A percentile compares a stretch with the other conserved stretches of the same genome.
phyloP scores from a whole-genome alignment of 1,284 basidiomycete species.

The Ceratorhiza oryzae-sativae region DNA sequence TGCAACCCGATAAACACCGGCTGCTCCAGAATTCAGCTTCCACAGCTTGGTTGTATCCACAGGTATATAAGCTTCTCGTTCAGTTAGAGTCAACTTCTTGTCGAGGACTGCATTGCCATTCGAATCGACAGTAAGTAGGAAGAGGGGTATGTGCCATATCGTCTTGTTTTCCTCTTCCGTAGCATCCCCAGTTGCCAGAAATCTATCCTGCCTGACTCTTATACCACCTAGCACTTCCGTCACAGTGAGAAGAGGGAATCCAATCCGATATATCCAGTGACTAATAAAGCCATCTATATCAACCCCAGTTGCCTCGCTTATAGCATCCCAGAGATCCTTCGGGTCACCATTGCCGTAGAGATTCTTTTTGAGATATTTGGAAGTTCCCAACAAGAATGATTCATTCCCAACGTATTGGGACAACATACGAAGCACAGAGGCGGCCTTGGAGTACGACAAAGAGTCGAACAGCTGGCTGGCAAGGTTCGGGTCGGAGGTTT shows the following conservation, averaged over 20 bases:
- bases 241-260: constrained; percentile 60
- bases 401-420: constrained; percentile 59
- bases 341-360: constrained; percentile 59
- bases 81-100: constrained; percentile 68
- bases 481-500: constrained; percentile 56
- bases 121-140: constrained; percentile 68
- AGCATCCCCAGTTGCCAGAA: constrained; percentile 83
- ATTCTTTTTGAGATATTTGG: constrained; percentile 62
- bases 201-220: constrained; percentile 84
- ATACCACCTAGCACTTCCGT: constrained; percentile 55
- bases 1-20: constrained; percentile 84
- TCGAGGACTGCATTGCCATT: constrained; percentile 68
- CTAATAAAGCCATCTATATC: constrained; percentile 61
- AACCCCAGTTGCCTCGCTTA: constrained; percentile 58
- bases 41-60: constrained; percentile 74
- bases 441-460: constrained; percentile 56
- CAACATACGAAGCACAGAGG: constrained; percentile 61
- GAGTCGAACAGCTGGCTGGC: constrained; percentile 57
- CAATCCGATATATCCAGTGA: constrained; percentile 60
- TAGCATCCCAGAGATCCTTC: constrained; percentile 61
- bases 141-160: constrained; percentile 86
- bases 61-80: constrained; percentile 71
- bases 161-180: constrained; percentile 87
- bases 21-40: constrained; percentile 89
- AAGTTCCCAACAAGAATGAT: constrained; percentile 56